Evolutionary conservation across 805 yeast genomes (phyloP).

Genomic region (Ogataea parapolymorpha): DNA sequence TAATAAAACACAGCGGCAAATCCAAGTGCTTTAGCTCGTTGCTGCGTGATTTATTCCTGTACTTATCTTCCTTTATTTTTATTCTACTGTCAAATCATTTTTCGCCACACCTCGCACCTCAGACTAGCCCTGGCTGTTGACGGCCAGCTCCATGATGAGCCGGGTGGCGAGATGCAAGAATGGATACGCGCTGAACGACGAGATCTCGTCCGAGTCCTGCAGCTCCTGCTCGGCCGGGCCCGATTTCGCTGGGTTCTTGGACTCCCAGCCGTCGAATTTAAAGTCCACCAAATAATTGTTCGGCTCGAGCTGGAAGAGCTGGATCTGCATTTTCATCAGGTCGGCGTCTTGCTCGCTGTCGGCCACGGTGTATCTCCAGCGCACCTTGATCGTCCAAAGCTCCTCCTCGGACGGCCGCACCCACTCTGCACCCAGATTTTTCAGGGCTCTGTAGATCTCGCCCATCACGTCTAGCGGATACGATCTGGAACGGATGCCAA

Average conservation of each 20-base stretch:
- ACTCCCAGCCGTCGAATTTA: constrained; percentile 97
- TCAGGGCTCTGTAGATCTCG: constrained; percentile 90
- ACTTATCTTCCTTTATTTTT: constrained; percentile 5
- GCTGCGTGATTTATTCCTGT: neutral
- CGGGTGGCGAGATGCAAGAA: constrained; percentile 89
- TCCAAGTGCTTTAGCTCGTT: neutral
- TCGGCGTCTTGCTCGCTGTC: constrained; percentile 43
- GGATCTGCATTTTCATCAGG: constrained; percentile 95
- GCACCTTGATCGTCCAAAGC: constrained; percentile 90
- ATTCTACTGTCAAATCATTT: constrained; percentile 1
- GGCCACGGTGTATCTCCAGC: constrained; percentile 73
- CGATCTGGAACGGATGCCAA: constrained; percentile 92
- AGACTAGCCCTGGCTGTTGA: constrained; percentile 65
- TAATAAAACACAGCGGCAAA: neutral
- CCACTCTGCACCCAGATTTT: constrained; percentile 96
- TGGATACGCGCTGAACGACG: constrained; percentile 94
- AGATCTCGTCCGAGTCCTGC: constrained; percentile 63
- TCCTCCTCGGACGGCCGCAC: constrained; percentile 92
- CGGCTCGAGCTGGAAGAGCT: constrained; percentile 91
- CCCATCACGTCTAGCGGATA: constrained; percentile 99
- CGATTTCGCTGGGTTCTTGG: constrained; percentile 35
- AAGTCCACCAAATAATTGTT: constrained; percentile 95
- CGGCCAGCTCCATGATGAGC: constrained; percentile 94
- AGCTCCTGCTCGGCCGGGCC: constrained; percentile 30
- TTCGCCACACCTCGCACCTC: constrained; percentile 2